Conservation (phyloP, 176 grass and related monocot species). For the Phyllostachys edulis region DNA sequence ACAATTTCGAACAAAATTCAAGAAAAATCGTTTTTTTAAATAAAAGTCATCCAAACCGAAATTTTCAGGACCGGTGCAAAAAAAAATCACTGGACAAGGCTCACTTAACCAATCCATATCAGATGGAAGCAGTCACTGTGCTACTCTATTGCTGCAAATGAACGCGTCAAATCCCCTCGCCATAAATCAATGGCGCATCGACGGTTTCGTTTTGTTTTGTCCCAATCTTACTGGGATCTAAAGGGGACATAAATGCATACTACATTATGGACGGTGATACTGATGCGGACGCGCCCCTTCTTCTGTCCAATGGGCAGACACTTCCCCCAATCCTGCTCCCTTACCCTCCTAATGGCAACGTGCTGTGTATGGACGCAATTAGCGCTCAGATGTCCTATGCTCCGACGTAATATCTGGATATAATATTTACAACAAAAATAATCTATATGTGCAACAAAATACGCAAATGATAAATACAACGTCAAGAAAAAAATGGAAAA, state of each 20-base stretch:
- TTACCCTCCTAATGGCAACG: conserved; percentile 36
- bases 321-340: not conserved
- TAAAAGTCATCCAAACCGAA: too few relatives aligned
- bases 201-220: not conserved
- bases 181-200: not conserved
- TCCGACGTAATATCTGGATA: too few relatives aligned
- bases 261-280: conserved; percentile 31
- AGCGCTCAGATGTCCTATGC: too few relatives aligned
- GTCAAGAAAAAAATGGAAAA: too few relatives aligned
- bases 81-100: too few relatives aligned
- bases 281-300: conserved; percentile 25
- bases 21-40: too few relatives aligned
- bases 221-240: conserved; percentile 35
- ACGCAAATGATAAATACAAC: too few relatives aligned
- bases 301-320: conserved; percentile 19
- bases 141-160: not conserved
- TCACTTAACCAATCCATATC: not conserved
- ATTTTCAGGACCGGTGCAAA: too few relatives aligned
- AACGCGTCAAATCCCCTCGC: conserved; percentile 17
- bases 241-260: not conserved
- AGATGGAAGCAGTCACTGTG: not conserved
- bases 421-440: too few relatives aligned
- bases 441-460: too few relatives aligned
- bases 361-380: not conserved
- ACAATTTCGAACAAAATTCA: too few relatives aligned